Conservation (phyloP, 2,329 filamentous ascomycete species). For the Fusarium sp. region DNA sequence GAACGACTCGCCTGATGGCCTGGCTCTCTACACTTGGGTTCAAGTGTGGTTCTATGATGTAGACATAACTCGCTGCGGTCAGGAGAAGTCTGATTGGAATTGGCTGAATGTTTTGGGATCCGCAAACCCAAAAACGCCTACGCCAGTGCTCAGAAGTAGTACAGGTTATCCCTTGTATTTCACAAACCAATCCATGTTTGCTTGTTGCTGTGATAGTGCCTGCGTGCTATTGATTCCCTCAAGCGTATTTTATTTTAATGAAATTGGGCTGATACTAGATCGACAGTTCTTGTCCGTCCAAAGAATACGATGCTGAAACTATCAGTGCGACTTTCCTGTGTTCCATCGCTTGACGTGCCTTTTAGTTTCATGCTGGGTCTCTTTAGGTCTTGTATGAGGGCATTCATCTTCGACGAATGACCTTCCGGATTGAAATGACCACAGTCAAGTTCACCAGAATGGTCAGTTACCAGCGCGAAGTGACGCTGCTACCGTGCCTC, state of each 20-base stretch:
- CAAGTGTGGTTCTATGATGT: neutral
- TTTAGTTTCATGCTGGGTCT: no score
- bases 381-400: no score
- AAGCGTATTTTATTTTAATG: neutral
- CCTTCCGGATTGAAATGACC: no score
- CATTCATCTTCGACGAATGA: no score
- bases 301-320: neutral
- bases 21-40: neutral
- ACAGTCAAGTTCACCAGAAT: no score
- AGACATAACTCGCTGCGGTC: neutral
- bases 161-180: neutral
- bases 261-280: neutral
- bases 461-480: no score
- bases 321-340: no score
- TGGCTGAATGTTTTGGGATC: neutral
- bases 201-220: neutral
- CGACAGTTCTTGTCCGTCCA: neutral
- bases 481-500: no score
- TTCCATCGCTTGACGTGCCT: no score
- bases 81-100: neutral
- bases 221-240: neutral
- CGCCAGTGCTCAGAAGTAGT: neutral
- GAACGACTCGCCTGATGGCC: fast-evolving
- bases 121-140: neutral
- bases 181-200: neutral